Conservation (phyloP, 2,329 filamentous ascomycete species). For the Fusarium veterinarium region DNA sequence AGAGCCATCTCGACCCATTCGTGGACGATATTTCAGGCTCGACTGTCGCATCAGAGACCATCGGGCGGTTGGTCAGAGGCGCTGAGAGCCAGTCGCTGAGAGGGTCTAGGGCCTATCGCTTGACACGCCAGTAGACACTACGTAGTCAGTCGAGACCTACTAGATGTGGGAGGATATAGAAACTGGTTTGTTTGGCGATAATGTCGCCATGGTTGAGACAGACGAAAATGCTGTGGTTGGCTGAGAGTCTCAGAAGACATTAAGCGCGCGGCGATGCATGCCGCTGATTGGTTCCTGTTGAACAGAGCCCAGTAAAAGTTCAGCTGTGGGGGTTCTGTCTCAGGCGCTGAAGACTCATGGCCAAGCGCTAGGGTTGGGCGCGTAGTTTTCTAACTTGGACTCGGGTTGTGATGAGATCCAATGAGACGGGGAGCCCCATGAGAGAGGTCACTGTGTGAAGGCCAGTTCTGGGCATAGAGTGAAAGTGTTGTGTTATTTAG, state of each 20-base stretch:
- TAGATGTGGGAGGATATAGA: neutral
- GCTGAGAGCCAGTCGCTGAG: slow-evolving; percentile 35
- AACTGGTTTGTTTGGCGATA: slow-evolving; percentile 26
- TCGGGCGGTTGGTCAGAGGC: slow-evolving; percentile 25
- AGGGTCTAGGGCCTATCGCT: slow-evolving; percentile 26
- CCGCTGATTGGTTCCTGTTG: slow-evolving; percentile 33
- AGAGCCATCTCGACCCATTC: slow-evolving; percentile 32
- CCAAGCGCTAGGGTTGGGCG: slow-evolving; percentile 26
- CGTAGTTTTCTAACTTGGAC: slow-evolving; percentile 3
- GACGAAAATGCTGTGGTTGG: slow-evolving; percentile 31
- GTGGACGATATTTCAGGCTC: slow-evolving; percentile 19
- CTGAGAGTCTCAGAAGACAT: slow-evolving; percentile 36
- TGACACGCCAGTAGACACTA: slow-evolving; percentile 23
- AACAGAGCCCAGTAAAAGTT: slow-evolving; percentile 12
- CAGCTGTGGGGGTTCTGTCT: slow-evolving; percentile 5
- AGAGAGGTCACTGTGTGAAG: neutral
- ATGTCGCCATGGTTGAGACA: slow-evolving; percentile 17
- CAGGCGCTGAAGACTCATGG: slow-evolving; percentile 1
- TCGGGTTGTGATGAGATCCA: neutral
- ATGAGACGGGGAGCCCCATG: neutral
- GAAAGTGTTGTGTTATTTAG: slow-evolving; percentile 5
- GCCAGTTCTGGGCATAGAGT: neutral
- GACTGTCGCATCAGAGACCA: slow-evolving; percentile 18
- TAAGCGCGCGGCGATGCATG: slow-evolving; percentile 38
- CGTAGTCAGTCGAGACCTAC: neutral